Evolutionary conservation across 1,284 basidiomycete genomes (phyloP).

Genomic region (Ustilago bromivora): DNA sequence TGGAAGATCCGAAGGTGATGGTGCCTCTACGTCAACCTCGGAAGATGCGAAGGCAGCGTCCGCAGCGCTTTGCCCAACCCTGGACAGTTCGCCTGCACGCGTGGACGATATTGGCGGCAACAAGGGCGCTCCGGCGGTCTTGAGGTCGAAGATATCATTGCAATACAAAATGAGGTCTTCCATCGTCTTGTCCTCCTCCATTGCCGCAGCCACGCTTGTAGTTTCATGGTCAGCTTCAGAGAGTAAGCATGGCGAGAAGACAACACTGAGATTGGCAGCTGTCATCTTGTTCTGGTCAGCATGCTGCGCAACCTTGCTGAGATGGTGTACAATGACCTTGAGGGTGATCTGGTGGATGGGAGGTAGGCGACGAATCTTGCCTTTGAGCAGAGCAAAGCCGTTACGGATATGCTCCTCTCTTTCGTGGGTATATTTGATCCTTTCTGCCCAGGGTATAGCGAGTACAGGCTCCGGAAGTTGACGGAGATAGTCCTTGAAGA

Average conservation of each 20-base stretch:
- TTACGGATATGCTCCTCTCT: conserved; percentile 75
- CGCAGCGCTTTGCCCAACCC: conserved; percentile 35
- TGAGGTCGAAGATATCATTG: conserved; percentile 60
- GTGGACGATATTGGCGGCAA: conserved; percentile 42
- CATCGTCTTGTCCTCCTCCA: conserved; percentile 66
- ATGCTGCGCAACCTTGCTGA: conserved; percentile 79
- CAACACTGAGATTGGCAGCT: conserved; percentile 73
- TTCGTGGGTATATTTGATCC: conserved; percentile 72
- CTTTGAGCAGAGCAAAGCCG: conserved; percentile 65
- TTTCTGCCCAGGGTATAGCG: conserved; percentile 83
- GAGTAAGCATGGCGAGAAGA: conserved; percentile 66
- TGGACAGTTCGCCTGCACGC: conserved; percentile 22
- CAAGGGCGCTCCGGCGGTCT: conserved; percentile 50
- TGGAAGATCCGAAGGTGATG: conserved; percentile 37
- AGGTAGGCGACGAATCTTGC: conserved; percentile 72
- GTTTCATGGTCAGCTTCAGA: conserved; percentile 62
- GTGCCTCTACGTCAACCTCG: conserved; percentile 11
- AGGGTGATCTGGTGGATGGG: conserved; percentile 89
- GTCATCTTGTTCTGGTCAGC: conserved; percentile 93
- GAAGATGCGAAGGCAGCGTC: conserved; percentile 38
- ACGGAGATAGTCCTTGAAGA: conserved; percentile 91
- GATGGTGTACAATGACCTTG: conserved; percentile 86
- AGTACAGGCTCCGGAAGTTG: conserved; percentile 95
- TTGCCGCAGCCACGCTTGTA: conserved; percentile 61
- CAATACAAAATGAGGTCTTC: conserved; percentile 64